Evolutionary conservation across 768 basidiomycete species (phyloP).

Genomic region (Baorangia bicolor): DNA sequence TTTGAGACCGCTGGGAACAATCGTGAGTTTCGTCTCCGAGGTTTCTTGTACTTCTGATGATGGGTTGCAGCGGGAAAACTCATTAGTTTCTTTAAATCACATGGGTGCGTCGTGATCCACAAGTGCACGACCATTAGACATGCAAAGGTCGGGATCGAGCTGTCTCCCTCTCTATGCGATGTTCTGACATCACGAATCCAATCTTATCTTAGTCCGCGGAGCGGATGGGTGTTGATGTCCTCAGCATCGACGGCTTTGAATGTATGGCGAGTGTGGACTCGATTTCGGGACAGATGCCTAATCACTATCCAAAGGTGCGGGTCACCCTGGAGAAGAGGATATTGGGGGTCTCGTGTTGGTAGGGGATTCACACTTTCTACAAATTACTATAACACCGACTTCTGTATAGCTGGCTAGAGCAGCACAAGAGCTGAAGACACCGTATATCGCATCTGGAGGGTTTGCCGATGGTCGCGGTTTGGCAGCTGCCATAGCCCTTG

Average conservation of each 20-base stretch:
- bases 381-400: neutral
- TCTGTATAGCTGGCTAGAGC: conserved; percentile 73
- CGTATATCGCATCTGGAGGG: conserved; percentile 90
- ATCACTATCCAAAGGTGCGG: conserved; percentile 61
- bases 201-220: conserved; percentile 50
- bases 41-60: neutral
- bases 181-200: neutral
- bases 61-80: conserved; percentile 62
- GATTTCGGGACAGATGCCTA: conserved; percentile 1
- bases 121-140: conserved; percentile 89
- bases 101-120: conserved; percentile 79
- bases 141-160: conserved; percentile 56
- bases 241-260: conserved; percentile 92
- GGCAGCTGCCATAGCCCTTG: conserved; percentile 77
- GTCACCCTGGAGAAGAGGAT: conserved; percentile 94
- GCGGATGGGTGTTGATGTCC: conserved; percentile 76
- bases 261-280: conserved; percentile 44
- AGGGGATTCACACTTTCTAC: neutral
- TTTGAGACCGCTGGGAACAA: conserved; percentile 95
- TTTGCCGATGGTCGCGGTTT: conserved; percentile 85
- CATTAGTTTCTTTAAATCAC: conserved; percentile 79
- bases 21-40: conserved; percentile 46
- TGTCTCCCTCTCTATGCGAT: conserved; percentile 26
- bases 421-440: conserved; percentile 76
- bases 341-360: conserved; percentile 86